phyloP scores from a whole-genome alignment of 805 yeast species.

The Dipodascopsis tothii region DNA sequence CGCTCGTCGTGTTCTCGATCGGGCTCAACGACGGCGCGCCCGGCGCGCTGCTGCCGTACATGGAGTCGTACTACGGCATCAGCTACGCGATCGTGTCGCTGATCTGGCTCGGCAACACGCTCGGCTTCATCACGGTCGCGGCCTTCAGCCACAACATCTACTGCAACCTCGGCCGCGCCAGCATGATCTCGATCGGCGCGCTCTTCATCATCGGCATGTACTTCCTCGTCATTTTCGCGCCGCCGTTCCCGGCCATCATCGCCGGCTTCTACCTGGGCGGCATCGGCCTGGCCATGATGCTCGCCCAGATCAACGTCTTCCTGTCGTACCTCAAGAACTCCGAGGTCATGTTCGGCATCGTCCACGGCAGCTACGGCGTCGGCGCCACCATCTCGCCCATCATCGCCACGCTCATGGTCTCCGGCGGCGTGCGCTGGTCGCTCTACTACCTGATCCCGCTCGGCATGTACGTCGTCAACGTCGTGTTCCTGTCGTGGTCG shows the following conservation, averaged over 20 bases:
- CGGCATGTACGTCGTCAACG: conserved; percentile 34
- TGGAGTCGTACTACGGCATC: conserved; percentile 43
- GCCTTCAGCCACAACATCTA: conserved; percentile 41
- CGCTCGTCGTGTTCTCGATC: conserved; percentile 1
- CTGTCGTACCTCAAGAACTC: conserved; percentile 43
- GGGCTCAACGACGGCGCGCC: conserved; percentile 44
- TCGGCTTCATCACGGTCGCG: conserved; percentile 47
- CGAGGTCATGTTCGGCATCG: conserved; percentile 51
- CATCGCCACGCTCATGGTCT: conserved; percentile 49
- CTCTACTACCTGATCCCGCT: conserved; percentile 45
- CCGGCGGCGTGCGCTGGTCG: conserved; percentile 47
- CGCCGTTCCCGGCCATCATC: conserved; percentile 43
- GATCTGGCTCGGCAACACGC: conserved; percentile 50
- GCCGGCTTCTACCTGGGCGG: conserved; percentile 53
- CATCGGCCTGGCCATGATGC: conserved; percentile 43
- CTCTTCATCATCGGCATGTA: conserved; percentile 37
- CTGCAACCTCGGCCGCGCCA: conserved; percentile 6
- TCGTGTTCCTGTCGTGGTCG: conserved; percentile 35
- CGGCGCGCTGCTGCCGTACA: conserved; percentile 49
- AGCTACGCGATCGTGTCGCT: conserved; percentile 49
- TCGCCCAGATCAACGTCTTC: conserved; percentile 48
- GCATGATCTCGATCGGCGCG: conserved; percentile 38
- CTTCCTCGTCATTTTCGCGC: conserved; percentile 42
- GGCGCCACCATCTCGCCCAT: conserved; percentile 69
- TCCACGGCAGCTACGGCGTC: conserved; percentile 64